Conservation (phyloP, 306 rosid genomes). For the Vigna angularis region DNA sequence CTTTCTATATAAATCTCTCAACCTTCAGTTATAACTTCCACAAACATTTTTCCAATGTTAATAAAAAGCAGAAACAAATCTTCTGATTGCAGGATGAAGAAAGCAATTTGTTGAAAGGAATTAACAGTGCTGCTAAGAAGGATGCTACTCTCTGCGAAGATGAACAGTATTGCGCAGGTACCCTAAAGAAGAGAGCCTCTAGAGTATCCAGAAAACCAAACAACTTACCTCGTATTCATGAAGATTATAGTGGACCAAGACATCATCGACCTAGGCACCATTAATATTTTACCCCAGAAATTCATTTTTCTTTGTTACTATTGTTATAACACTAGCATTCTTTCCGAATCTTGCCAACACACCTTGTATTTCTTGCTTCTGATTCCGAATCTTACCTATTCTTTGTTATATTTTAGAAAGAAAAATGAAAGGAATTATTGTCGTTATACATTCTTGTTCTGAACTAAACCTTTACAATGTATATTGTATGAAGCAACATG, state of each 20-base stretch:
- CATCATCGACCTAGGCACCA: constrained; percentile 63
- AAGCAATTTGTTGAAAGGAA: constrained; percentile 31
- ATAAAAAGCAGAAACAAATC: neutral
- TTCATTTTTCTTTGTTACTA: neutral
- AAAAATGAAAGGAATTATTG: neutral
- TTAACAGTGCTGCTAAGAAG: neutral
- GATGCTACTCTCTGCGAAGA: constrained; percentile 50
- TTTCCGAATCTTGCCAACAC: constrained; percentile 13
- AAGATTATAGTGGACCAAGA: constrained; percentile 72
- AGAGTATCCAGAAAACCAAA: constrained; percentile 55
- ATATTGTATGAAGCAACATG: neutral
- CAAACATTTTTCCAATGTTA: neutral
- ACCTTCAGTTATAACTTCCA: no score
- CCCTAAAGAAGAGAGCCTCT: constrained; percentile 50
- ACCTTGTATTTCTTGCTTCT: constrained; percentile 19
- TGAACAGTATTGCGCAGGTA: constrained; percentile 56
- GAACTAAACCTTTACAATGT: constrained; percentile 1
- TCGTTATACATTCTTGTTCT: neutral
- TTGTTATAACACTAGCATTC: constrained; percentile 13
- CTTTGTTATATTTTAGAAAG: neutral
- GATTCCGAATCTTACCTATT: neutral
- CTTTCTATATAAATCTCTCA: neutral
- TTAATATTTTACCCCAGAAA: constrained; percentile 28
- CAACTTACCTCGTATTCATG: constrained; percentile 62
- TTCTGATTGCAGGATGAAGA: constrained; percentile 51